Percentiles rank a stretch among this genome's conserved stretches.
Evolutionary conservation across 306 rosid genomes (phyloP).

Genomic region (Canavalia gladiata): DNA sequence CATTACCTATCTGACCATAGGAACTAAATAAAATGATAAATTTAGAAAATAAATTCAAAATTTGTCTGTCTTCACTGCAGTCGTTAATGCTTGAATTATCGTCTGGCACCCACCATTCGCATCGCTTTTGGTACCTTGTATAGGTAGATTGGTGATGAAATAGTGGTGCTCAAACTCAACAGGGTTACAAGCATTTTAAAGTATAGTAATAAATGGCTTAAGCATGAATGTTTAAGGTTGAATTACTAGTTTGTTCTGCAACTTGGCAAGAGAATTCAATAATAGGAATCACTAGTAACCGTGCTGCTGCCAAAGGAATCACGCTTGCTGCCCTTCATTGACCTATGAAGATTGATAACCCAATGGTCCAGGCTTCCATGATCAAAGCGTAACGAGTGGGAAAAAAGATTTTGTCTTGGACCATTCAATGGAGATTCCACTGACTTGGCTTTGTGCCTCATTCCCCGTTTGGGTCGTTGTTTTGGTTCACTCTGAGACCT

Average conservation of each 20-base stretch:
- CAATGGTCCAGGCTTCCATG: conserved; percentile 58
- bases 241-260: neutral
- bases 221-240: neutral
- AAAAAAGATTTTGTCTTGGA: conserved; percentile 55
- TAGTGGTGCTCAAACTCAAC: conserved; percentile 7
- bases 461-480: conserved; percentile 66
- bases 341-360: conserved; percentile 58
- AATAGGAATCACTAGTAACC: conserved; percentile 44
- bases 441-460: conserved; percentile 54
- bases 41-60: neutral
- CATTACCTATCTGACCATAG: neutral
- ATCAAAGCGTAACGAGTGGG: conserved; percentile 49
- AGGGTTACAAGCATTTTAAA: conserved; percentile 46
- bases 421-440: conserved; percentile 53
- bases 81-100: neutral
- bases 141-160: neutral
- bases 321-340: conserved; percentile 50
- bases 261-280: conserved; percentile 40
- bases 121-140: neutral
- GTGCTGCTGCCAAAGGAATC: conserved; percentile 48
- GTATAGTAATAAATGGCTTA: neutral
- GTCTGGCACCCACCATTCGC: conserved; percentile 14
- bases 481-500: conserved; percentile 90
- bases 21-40: neutral
- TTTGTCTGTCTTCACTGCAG: neutral